Base-by-base conservation (phyloP, 1,284 basidiomycete genomes). In the Ceratobasidium sp. region DNA sequence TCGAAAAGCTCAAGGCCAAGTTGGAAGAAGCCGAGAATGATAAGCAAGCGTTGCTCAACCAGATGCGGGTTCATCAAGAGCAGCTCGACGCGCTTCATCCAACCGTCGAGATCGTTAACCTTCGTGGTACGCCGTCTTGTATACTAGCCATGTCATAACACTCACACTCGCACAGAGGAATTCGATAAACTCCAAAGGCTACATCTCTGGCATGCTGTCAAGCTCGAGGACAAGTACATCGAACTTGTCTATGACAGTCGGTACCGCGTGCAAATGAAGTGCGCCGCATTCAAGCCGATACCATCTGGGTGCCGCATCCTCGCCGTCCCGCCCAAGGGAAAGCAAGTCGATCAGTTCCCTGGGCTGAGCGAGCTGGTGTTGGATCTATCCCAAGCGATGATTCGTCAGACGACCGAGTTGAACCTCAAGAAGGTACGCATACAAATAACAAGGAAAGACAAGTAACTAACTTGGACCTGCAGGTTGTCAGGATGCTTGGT, bases 1-100 rank as follows among this genome's bases (percentile, higher is more conserved):
- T 81, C n/a, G 73, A 74, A 13, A 75, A 77, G 57, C 73, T 80
- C n/a, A 72, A 77, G 25, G 68, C 72, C 53, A 79, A 82, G 69
- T 70, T 79, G n/a, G 75, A 75, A 34, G 77, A 79, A 45, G 74
- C 80, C 27, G 72, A 76, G 27, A 45, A 53, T 5, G 76, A 79
- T 13, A 67, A 67, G 29, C 64, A 31, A 5, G 29, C 64, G 6
- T 32, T 67, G 25, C 64, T 54, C 12, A 52, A 54, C 12, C 64
- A 67, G 34, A 67, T 67, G 50, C 50, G 64, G 17, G 35, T 45
- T 43, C 50, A 67, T 29, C 64, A 67, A 20, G 64, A 54, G 20
- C 45, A 67, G 27, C 64, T 67, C 1, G 64, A 67, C 29, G 52
- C 52, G 10, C 34, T 67, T 12, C 64, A 67, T 34, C 52, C 64